phyloP scores from a whole-genome alignment of 2,329 filamentous ascomycete species.

The Pezicula rhizophila region DNA sequence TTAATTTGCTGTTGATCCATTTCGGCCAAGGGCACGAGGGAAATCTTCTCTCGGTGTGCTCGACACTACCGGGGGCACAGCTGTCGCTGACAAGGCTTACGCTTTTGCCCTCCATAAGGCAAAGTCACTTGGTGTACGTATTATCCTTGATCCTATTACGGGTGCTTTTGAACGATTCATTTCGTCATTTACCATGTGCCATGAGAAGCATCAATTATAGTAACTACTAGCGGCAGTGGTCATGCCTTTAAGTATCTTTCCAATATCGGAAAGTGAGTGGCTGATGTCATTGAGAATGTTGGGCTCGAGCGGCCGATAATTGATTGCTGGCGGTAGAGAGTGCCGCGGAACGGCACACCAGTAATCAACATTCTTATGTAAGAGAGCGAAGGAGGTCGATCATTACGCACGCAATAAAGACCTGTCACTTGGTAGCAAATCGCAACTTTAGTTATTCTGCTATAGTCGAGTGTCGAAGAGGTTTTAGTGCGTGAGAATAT shows the following conservation, averaged over 20 bases:
- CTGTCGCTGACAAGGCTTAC: constrained; percentile 5
- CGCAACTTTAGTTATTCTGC: no score
- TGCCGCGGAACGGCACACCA: no score
- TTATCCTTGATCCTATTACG: constrained; percentile 16
- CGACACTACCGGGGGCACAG: constrained; percentile 4
- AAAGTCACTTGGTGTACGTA: constrained; percentile 19
- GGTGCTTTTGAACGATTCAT: constrained; percentile 22
- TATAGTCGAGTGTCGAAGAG: no score
- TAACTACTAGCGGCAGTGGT: constrained; percentile 55
- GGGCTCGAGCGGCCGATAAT: no score
- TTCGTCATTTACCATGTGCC: constrained; percentile 49
- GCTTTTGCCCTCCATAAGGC: constrained; percentile 4
- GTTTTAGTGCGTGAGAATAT: no score
- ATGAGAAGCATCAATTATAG: constrained; percentile 43
- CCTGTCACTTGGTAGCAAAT: no score
- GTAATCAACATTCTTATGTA: no score
- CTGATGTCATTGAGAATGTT: no score
- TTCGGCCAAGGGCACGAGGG: not conserved
- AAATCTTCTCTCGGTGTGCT: constrained; percentile 3
- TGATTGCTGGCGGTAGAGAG: no score
- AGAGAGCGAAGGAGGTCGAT: no score
- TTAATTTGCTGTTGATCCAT: not conserved
- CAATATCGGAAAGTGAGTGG: no score
- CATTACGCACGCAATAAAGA: no score
- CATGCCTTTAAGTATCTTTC: constrained; percentile 18